Conservation (phyloP, 2,329 filamentous ascomycete genomes). For the Colletotrichum costaricense region DNA sequence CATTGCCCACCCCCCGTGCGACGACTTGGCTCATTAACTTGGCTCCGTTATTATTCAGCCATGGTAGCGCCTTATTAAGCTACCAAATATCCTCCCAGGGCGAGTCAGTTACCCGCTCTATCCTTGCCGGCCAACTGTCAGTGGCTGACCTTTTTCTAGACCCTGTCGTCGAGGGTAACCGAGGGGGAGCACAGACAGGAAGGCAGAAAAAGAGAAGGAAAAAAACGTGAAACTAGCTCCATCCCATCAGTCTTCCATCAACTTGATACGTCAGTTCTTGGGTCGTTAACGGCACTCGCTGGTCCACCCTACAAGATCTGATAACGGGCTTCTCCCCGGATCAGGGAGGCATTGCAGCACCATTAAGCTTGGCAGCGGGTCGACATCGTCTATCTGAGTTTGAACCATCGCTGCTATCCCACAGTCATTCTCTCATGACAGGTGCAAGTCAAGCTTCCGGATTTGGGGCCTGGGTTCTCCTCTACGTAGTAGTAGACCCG, state of each 20-base stretch:
- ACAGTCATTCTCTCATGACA: constrained; percentile 11
- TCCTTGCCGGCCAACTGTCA: constrained; percentile 5
- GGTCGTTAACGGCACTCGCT: constrained; percentile 11
- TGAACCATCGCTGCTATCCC: constrained; percentile 2
- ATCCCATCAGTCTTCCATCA: constrained; percentile 9
- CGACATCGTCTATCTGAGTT: constrained; percentile 28
- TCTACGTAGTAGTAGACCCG: background rate
- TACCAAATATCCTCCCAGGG: background rate
- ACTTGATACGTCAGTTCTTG: constrained; percentile 25
- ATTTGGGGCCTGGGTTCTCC: constrained; percentile 1
- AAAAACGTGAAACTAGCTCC: constrained; percentile 11
- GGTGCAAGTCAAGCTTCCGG: constrained; percentile 5
- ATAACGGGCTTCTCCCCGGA: constrained; percentile 28
- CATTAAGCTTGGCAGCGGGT: constrained; percentile 31
- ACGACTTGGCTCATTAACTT: constrained; percentile 21
- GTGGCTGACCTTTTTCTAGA: background rate
- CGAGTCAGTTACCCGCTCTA: constrained; percentile 25
- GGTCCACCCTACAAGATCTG: constrained; percentile 24
- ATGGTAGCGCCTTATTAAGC: constrained; percentile 9
- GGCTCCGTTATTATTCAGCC: constrained; percentile 11
- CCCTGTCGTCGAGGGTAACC: background rate
- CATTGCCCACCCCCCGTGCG: background rate
- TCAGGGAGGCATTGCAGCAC: constrained; percentile 6
- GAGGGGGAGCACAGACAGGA: background rate
- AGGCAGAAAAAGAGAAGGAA: background rate